These are phyloP conservation scores for Flammula alnicola DNA, from an alignment of 1,284 basidiomycete genomes.

Conservation along the genomic window DNA sequence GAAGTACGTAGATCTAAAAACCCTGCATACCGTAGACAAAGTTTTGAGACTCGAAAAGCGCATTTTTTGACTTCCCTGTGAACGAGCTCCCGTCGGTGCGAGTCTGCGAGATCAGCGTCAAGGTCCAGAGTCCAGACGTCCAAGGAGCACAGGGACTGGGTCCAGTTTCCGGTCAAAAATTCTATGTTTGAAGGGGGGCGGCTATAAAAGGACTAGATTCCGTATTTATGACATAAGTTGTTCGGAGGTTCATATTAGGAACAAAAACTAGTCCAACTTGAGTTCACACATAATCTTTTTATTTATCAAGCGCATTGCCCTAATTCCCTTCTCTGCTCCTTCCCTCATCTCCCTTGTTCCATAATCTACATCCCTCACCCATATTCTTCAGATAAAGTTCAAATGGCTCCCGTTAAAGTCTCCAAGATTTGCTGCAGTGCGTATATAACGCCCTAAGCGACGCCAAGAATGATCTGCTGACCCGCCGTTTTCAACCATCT, in stretches of 20 bases:
- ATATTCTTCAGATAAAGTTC: constrained; percentile 12
- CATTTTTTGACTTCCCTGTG: no score
- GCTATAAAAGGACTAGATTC: constrained; percentile 21
- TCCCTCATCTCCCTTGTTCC: constrained; percentile 8
- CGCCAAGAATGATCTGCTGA: constrained; percentile 5
- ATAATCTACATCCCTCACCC: constrained; percentile 10
- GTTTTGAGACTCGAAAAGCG: no score
- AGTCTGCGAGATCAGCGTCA: no score
- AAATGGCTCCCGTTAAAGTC: constrained; percentile 70
- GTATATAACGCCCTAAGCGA: constrained; percentile 37
- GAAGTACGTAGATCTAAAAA: no score
- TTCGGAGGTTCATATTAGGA: no score
- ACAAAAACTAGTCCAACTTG: constrained; percentile 13
- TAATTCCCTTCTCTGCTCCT: constrained; percentile 11
- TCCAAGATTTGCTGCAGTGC: constrained; percentile 91
- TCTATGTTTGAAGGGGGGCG: constrained; percentile 1
- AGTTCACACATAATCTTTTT: constrained; percentile 20
- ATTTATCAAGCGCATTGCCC: constrained; percentile 21
- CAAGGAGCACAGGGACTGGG: constrained; percentile 6
- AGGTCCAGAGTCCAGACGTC: neutral
- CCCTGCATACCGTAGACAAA: no score
- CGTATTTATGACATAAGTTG: constrained; percentile 21
- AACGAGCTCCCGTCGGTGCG: no score
- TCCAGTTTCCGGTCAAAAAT: neutral
- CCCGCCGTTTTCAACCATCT: constrained; percentile 18